Base-by-base conservation (phyloP, 352 stramenopile genomes). In the Phytophthora agathidicida region DNA sequence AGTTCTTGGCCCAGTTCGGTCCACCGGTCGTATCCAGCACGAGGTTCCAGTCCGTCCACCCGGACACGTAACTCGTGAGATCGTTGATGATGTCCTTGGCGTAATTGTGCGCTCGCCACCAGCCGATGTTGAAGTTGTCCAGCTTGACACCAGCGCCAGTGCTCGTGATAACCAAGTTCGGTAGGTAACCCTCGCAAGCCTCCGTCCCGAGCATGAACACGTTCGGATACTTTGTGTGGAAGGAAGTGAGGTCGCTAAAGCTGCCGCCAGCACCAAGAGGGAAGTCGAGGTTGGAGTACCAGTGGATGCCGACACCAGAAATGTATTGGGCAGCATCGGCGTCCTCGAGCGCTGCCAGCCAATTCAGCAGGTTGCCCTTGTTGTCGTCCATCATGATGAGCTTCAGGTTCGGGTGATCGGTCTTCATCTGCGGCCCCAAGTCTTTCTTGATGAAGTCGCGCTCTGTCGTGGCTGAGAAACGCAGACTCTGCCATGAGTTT, bases 1-100 rank as follows among this genome's bases (percentile, higher is more conserved):
- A 44, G 72, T 94, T 94, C 30, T 69, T 41, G 14, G 71, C 63
- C 82, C 91, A 93, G 44, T 88, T 94, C 0, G 89, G 89, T 0
- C 89, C 89, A 6, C 80, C 78, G 11, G 38, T 68, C 26, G 72
- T 82, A 59, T 92, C 72, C 11, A 97, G 75, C 47, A 83, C 66
- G 14, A 96, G 52, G 65, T 97, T 97, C 87, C 89, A 97, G 75
- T 97, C 85, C n/a, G 69, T 92, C 86, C 86, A 97, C 6, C 85
- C 84, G 8, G 69, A 67, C 14, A 86, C 80, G 59, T 77, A 86
- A 63, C 83, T 94, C 24, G 75, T 82, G 23, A 97, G 47, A 56
- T 96, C 86, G 42, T 86, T 76, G 54, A 97, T 87, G 49, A 97
- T 93, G 60, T 96, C 86, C 37, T 88, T 81, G 19, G 78, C 79